Evolutionary conservation across 495 filamentous ascomycete species (phyloP).

Genomic region (Cudoniella acicularis): DNA sequence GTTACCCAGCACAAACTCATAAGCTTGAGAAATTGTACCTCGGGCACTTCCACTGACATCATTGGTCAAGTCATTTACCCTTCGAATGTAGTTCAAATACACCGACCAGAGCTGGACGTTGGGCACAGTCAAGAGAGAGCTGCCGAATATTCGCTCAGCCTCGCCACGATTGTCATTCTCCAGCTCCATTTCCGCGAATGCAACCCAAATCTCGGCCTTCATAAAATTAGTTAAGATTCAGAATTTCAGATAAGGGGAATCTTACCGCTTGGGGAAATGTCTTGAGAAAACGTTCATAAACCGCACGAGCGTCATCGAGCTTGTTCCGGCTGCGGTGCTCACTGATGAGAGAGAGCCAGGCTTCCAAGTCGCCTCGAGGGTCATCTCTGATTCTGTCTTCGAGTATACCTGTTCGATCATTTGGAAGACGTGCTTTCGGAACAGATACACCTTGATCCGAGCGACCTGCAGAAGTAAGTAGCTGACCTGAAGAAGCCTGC

Average conservation of each 20-base stretch:
- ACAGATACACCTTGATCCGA: constrained; percentile 10
- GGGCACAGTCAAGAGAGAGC: constrained; percentile 65
- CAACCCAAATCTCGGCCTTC: constrained; percentile 86
- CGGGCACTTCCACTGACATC: constrained; percentile 75
- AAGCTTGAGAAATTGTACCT: constrained; percentile 71
- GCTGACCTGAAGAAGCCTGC: constrained; percentile 39
- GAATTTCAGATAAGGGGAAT: constrained; percentile 11
- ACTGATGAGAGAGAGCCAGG: constrained; percentile 81
- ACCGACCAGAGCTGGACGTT: constrained; percentile 84
- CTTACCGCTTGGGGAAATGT: constrained; percentile 89
- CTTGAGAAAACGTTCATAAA: constrained; percentile 81
- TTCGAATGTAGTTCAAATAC: constrained; percentile 94
- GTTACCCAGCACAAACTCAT: constrained; percentile 85
- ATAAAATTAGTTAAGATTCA: constrained; percentile 8
- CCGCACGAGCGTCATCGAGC: constrained; percentile 71
- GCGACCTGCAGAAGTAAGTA: constrained; percentile 19
- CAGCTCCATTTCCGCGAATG: constrained; percentile 83
- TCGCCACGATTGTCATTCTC: constrained; percentile 70
- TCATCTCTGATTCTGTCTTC: constrained; percentile 90
- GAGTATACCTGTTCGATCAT: constrained; percentile 56
- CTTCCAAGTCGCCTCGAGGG: constrained; percentile 82
- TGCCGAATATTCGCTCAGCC: constrained; percentile 77
- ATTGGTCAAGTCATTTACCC: constrained; percentile 77
- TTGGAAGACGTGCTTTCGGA: constrained; percentile 28
- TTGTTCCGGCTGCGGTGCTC: constrained; percentile 81